phyloP scores from a whole-genome alignment of 2,329 filamentous ascomycete species.

The Xylaria sp. region DNA sequence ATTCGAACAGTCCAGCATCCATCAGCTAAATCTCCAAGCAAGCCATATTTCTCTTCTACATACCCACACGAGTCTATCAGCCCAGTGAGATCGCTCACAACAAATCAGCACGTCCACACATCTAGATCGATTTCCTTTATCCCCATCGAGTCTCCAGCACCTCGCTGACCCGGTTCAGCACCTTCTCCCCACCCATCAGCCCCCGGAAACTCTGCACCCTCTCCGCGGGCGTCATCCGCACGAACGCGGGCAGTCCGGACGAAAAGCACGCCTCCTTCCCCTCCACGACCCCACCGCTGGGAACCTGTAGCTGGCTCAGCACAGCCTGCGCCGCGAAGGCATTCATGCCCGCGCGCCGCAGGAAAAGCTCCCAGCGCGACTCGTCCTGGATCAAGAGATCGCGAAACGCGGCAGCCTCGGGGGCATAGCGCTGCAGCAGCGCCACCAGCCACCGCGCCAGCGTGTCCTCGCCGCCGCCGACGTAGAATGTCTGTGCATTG shows the following conservation, averaged over 20 bases:
- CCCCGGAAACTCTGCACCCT: conserved; percentile 53
- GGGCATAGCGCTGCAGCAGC: conserved; percentile 50
- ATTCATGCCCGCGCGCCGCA: conserved; percentile 69
- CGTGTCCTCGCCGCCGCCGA: conserved; percentile 53
- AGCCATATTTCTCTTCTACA: background rate
- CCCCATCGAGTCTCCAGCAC: conserved; percentile 56
- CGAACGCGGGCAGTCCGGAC: conserved; percentile 56
- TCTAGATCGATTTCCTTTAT: conserved; percentile 24
- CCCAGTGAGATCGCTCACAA: conserved; percentile 15
- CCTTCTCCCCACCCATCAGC: conserved; percentile 55
- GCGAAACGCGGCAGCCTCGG: conserved; percentile 29
- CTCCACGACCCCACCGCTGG: conserved; percentile 26
- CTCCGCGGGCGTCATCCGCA: conserved; percentile 57
- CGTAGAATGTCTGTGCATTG: conserved; percentile 46
- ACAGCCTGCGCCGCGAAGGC: conserved; percentile 71
- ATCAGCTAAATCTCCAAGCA: background rate
- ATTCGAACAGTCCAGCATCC: background rate
- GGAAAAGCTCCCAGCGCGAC: conserved; percentile 68
- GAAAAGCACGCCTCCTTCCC: conserved; percentile 17
- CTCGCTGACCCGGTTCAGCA: conserved; percentile 55
- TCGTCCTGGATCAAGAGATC: conserved; percentile 55
- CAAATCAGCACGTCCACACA: conserved; percentile 2
- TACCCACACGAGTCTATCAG: conserved; percentile 2
- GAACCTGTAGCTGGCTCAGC: conserved; percentile 49
- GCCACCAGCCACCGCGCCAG: conserved; percentile 59